Evolutionary conservation across 2,329 filamentous ascomycete species (phyloP).

Genomic region (Exophiala sp.): DNA sequence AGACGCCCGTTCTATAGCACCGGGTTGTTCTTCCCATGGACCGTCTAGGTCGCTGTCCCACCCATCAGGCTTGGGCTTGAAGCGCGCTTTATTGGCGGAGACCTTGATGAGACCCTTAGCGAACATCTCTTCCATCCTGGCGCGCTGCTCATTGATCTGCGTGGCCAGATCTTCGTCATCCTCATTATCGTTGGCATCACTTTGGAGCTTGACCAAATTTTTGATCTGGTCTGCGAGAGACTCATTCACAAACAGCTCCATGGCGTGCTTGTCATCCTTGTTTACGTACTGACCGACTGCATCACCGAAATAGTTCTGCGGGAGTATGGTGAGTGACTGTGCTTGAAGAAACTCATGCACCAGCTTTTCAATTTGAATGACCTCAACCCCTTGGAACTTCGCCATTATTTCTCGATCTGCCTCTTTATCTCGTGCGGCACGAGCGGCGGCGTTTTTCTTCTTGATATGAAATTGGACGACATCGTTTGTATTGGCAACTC

Average conservation of each 20-base stretch:
- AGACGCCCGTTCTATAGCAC: conserved; percentile 56
- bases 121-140: conserved; percentile 68
- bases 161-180: conserved; percentile 68
- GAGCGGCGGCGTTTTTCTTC: conserved; percentile 58
- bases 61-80: conserved; percentile 71
- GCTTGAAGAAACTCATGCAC: conserved; percentile 83
- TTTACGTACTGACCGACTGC: conserved; percentile 90
- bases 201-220: conserved; percentile 63
- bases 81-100: conserved; percentile 50
- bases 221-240: conserved; percentile 68
- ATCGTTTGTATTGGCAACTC: conserved; percentile 89
- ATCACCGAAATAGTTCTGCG: conserved; percentile 87
- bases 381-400: conserved; percentile 62
- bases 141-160: conserved; percentile 70
- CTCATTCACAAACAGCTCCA: conserved; percentile 75
- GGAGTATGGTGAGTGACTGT: conserved; percentile 87
- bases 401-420: conserved; percentile 63
- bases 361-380: conserved; percentile 80
- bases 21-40: conserved; percentile 75
- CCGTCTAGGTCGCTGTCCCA: conserved; percentile 94
- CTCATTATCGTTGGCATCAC: conserved; percentile 61
- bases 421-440: conserved; percentile 53
- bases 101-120: conserved; percentile 60
- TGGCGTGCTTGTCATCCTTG: conserved; percentile 91
- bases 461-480: conserved; percentile 91